Evolutionary conservation across 148 eudicot genomes (phyloP), one percentile per base, ranked within the genome.

Genomic region (Pouteria glomerata): DNA sequence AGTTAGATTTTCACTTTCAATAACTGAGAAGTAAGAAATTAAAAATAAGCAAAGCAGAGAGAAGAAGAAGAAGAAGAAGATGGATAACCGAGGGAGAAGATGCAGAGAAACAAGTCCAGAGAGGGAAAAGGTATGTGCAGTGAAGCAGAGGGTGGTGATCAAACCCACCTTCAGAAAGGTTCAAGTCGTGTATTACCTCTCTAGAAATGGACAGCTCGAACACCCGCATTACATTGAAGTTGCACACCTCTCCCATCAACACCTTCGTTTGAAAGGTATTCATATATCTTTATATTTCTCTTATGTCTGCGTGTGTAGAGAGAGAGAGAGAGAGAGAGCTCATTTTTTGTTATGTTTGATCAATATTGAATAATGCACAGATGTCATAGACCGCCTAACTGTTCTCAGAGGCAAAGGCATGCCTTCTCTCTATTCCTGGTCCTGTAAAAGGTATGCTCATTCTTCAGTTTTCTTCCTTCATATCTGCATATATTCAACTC

Each of bases 381-480:
- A 94, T 85, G 86, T 94, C 27, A 56, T 82, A 69, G 96, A 94
- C 37, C 73, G 93, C 74, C 77, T 94, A 11, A 71, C 80, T 1
- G 76, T 81, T 48, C 87, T 94, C 14, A 89, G 98, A 79, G 98
- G 98, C 19, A 89, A 83, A 85, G 93, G 84, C 69, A 91, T 94
- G 96, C 96, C 97, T 51, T 81, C 88, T 42, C 89, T 86, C 39
- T 89, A 94, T 66, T 89, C 97, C 26, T 94, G 98, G 98, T 91
- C 98, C 37, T 91, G 97, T 66, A 94, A 94, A 82, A 91, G 98
- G 98, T 93, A 73, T 16, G 6, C 30, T 8, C 5, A 35, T 13
- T 2, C 26, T 41, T 19, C 31, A 14, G 3, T 52, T 45, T 0
- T 33, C n/a, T 33, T 23, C 24, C 19, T 12, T 26, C 10, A 19